Percentiles rank a stretch among this genome's conserved stretches.
Conservation (phyloP, 2,329 filamentous ascomycete species). For the Pyrenophora graminea region DNA sequence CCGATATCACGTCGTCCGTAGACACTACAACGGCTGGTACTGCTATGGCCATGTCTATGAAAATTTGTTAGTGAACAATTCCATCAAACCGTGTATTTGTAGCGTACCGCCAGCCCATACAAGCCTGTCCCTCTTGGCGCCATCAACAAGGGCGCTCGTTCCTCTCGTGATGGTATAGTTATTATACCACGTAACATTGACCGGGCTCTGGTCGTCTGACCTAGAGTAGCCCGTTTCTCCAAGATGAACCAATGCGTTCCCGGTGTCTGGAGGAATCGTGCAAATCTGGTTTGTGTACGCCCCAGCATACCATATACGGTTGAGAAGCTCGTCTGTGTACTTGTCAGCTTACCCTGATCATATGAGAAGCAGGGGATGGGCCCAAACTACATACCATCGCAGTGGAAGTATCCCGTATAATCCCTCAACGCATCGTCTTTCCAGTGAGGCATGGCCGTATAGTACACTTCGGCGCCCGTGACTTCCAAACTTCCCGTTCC, state of each 20-base stretch:
- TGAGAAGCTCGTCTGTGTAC: conserved; percentile 48
- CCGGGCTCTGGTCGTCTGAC: conserved; percentile 31
- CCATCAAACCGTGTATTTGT: too few relatives aligned
- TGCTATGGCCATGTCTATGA: conserved; percentile 60
- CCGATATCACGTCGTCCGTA: conserved; percentile 57
- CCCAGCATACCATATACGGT: conserved; percentile 52
- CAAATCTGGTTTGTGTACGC: conserved; percentile 49
- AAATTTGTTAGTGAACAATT: not conserved
- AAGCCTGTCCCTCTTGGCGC: conserved; percentile 62
- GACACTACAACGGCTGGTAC: conserved; percentile 60
- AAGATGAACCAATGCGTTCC: conserved; percentile 45
- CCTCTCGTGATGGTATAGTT: conserved; percentile 51
- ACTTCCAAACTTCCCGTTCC: conserved; percentile 49
- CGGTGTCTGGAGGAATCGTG: conserved; percentile 44
- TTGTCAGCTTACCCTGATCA: conserved; percentile 1
- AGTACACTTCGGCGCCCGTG: conserved; percentile 46
- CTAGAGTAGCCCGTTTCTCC: conserved; percentile 26
- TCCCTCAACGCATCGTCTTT: conserved; percentile 42
- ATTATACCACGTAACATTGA: conserved; percentile 48
- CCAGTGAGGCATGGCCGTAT: conserved; percentile 52
- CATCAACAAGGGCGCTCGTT: conserved; percentile 52
- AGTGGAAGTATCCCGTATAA: conserved; percentile 51
- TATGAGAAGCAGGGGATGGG: too few relatives aligned
- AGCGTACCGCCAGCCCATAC: conserved; percentile 60
- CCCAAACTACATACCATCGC: conserved; percentile 35